Base-by-base conservation (phyloP, 805 yeast genomes). In the Ogataea henricii region DNA sequence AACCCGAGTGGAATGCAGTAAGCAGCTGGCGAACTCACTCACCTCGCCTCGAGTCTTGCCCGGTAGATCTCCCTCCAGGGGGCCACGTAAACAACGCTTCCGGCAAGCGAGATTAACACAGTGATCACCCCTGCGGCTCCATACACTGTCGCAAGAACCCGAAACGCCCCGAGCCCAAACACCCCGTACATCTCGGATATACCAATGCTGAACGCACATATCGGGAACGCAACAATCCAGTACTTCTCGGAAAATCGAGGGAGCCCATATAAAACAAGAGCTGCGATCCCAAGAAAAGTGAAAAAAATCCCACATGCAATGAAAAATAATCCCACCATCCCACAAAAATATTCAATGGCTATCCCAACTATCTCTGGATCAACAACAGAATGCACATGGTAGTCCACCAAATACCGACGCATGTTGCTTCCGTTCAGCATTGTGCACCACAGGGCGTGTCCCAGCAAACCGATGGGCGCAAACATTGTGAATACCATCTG, bases 191-290 rank as follows among this genome's bases (percentile, higher is more conserved):
- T 62, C 55, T 79, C 77, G 12, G 70, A 67, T 47, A 81, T 72
- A 1, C 87, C 82, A 13, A 85, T 58, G 1, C 85, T 71, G 81
- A 86, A 79, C 0, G 92, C 87, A 3, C 95, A 95, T 58, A 87
- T 57, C 3, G 96, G 96, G 80, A 89, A 89, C 53, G 96, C 84
- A 73, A 87, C 77, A 18, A 89, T 79, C 96, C 96, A 86, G 77
- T 80, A 82, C 0, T 77, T 74, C 50, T 72, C 71, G 44, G 71
- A 70, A 60, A 78, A 81, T 16, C 36, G 43, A 1, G 59, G 59
- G 7, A 54, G 27, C 1, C 74, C 73, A 14, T 58, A 48, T 13
- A 60, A 53, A 1, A 62, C 4, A 3, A 68, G 62, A 14, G 73
- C 64, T 0, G 66, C 48, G 2, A 73, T 20, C 1, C 81, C 76